Base-by-base conservation (phyloP, 305 asterid species). In the Fraxinus angustifolia region DNA sequence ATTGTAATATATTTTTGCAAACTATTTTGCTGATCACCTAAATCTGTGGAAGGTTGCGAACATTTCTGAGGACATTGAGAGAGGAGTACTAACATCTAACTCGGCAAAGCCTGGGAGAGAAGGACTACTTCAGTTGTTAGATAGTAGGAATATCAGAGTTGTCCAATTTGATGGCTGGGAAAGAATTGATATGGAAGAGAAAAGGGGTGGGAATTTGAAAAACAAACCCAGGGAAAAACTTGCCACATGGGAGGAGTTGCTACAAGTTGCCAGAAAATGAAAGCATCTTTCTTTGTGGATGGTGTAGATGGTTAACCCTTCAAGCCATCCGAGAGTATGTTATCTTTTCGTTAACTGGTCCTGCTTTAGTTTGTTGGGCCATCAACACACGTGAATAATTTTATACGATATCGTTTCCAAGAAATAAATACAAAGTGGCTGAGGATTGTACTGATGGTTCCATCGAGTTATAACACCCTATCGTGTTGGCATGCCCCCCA, bases 211-310 rank as follows among this genome's bases (percentile, higher is more conserved):
- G 34, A 75, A 81, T 82, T 79, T 87, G 88, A 91, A 83, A 80
- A 88, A 83, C 84, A 91, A 89, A 86, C 94, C 95, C 1, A 86
- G 97, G 76, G 98, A 95, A 79, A 95, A 91, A 82, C 86, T 95
- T 36, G 42, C 95, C 19, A 80, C 91, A 5, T 92, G 97, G 97
- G 88, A 87, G 21, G 97, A 95, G 88, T 86, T 95, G 78, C 86
- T 91, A 35, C 80, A 84, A 73, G 91, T 89, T 82, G 94, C 92
- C 60, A 53, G 76, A 42, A 84, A 78, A 73, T 88, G 87, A 88
- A 88, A 77, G 58, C 79, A 70, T 50, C 12, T 8, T 62, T 58
- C 30, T 58, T 50, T 16, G 2, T 16, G 60, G 60, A 16, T 50
- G 1, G 21, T 0, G 60, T 16, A 16, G 60, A 50, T 50, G 8